These are phyloP conservation scores for Dalbergia cochinchinensis DNA, from an alignment of 306 rosid species.

Conservation along the genomic window DNA sequence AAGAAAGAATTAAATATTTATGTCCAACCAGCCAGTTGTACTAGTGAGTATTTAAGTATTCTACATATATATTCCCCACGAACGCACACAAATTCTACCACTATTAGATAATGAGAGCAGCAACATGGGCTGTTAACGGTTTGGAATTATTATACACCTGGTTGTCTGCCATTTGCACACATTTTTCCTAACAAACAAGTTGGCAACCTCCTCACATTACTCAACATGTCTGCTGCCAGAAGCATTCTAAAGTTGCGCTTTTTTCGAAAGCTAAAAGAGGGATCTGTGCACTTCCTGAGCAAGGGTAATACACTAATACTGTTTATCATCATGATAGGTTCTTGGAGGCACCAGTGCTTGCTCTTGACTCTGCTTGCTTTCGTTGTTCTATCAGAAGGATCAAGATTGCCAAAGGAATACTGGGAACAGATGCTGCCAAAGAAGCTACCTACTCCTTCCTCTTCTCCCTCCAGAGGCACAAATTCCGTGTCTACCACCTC, in stretches of 20 bases:
- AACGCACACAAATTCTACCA: too few species aligned
- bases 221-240: slow-evolving; percentile 72
- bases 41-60: too few species aligned
- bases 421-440: slow-evolving; percentile 94
- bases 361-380: slow-evolving; percentile 60
- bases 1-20: too few species aligned
- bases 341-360: slow-evolving; percentile 64
- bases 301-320: neutral
- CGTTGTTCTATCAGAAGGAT: slow-evolving; percentile 65
- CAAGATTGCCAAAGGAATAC: slow-evolving; percentile 65
- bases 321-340: slow-evolving; percentile 57
- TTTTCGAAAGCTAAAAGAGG: slow-evolving; percentile 46
- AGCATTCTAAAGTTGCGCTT: slow-evolving; percentile 60
- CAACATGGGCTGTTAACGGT: slow-evolving; percentile 57
- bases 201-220: slow-evolving; percentile 76
- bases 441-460: slow-evolving; percentile 86
- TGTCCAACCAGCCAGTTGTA: too few species aligned
- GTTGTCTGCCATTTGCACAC: slow-evolving; percentile 80
- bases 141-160: slow-evolving; percentile 59
- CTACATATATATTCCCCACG: too few species aligned
- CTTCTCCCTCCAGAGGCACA: slow-evolving; percentile 89
- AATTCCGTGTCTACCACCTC: slow-evolving; percentile 59
- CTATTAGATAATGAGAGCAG: slow-evolving; percentile 55
- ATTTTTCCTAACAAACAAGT: slow-evolving; percentile 73
- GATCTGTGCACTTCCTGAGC: slow-evolving; percentile 1